These are phyloP conservation scores for Vicia faba DNA, from an alignment of 306 rosid genomes.

Conservation along the genomic window DNA sequence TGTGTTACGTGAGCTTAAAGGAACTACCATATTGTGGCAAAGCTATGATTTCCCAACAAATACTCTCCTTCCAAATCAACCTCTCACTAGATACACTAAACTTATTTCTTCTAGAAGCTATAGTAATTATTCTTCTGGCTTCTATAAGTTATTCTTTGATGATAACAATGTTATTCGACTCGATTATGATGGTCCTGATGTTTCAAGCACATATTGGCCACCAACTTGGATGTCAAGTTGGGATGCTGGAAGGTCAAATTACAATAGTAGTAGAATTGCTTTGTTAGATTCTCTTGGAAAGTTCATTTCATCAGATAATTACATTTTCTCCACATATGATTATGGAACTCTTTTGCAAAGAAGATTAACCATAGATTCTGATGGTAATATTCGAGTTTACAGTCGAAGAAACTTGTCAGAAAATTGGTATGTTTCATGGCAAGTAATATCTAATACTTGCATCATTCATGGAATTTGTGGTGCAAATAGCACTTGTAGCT, in stretches of 20 bases:
- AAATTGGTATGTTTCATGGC: slow-evolving; percentile 43
- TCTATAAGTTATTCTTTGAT: slow-evolving; percentile 37
- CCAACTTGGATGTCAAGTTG: not conserved
- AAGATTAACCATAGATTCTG: slow-evolving; percentile 34
- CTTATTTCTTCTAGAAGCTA: slow-evolving; percentile 41
- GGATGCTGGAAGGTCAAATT: slow-evolving; percentile 6
- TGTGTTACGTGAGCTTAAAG: slow-evolving; percentile 28
- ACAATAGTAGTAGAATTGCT: slow-evolving; percentile 23
- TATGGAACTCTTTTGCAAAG: slow-evolving; percentile 36
- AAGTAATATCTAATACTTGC: slow-evolving; percentile 19
- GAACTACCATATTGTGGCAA: slow-evolving; percentile 38
- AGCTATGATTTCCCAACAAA: slow-evolving; percentile 50
- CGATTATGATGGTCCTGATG: slow-evolving; percentile 25
- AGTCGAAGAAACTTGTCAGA: not conserved
- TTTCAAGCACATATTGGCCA: slow-evolving; percentile 40
- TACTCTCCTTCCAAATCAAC: slow-evolving; percentile 50
- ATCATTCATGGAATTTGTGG: slow-evolving; percentile 42
- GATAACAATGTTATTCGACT: slow-evolving; percentile 38
- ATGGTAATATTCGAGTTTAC: slow-evolving; percentile 42
- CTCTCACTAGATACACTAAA: slow-evolving; percentile 20
- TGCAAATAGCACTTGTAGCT: slow-evolving; percentile 30
- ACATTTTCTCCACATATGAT: slow-evolving; percentile 16
- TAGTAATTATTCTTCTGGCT: slow-evolving; percentile 34
- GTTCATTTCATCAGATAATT: slow-evolving; percentile 18
- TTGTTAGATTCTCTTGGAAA: slow-evolving; percentile 16